phyloP scores from a whole-genome alignment of 1,139 yeast species.

The Pichia sp. region DNA sequence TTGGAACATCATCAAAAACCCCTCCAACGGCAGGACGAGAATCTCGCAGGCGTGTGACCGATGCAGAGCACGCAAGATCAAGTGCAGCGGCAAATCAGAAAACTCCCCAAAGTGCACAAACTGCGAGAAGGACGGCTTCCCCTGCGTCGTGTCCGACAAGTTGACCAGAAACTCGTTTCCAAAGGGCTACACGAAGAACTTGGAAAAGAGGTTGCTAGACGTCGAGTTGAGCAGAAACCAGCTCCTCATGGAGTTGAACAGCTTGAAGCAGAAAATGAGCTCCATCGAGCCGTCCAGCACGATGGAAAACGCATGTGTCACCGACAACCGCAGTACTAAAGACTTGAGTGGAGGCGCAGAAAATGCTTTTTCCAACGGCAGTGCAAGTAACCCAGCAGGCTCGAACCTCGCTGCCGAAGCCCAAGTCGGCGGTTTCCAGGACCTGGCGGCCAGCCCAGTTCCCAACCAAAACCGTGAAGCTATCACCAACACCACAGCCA shows the following conservation, averaged over 20 bases:
- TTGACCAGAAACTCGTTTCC: conserved; percentile 70
- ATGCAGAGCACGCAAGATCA: conserved; percentile 70
- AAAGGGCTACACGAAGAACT: conserved; percentile 69
- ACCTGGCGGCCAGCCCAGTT: no score
- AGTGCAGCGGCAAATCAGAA: conserved; percentile 61
- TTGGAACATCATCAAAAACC: conserved; percentile 34
- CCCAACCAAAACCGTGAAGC: no score
- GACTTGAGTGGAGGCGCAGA: no score
- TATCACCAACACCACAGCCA: background rate
- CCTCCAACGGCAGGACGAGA: conserved; percentile 36
- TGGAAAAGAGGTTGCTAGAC: conserved; percentile 57
- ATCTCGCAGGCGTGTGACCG: conserved; percentile 80
- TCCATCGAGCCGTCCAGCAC: background rate
- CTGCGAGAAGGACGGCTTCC: conserved; percentile 59
- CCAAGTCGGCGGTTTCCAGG: no score
- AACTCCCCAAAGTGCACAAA: conserved; percentile 54
- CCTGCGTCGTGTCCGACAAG: conserved; percentile 68
- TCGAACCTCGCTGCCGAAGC: no score
- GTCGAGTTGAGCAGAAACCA: conserved; percentile 53
- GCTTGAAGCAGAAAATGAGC: conserved; percentile 18
- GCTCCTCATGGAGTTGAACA: conserved; percentile 33
- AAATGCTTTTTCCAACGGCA: no score
- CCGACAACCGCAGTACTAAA: background rate
- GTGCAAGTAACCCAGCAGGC: no score
- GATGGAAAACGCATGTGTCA: background rate